Base-by-base conservation (phyloP, 2,329 filamentous ascomycete species). In the Penicillium sp. region DNA sequence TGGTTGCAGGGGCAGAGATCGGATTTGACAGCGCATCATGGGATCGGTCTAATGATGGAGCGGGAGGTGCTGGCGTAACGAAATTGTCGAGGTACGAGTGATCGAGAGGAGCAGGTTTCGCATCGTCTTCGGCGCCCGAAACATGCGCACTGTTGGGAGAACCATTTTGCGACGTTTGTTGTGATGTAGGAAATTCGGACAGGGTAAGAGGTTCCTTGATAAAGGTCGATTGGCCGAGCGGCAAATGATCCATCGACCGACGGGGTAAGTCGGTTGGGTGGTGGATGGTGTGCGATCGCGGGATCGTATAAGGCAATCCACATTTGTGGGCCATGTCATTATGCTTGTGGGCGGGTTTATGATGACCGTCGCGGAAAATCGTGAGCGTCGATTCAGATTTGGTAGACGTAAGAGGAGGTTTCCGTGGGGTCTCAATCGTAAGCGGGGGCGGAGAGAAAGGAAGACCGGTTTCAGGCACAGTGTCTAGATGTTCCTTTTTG, bases 311-410 rank as follows among this genome's bases (percentile, higher is more conserved):
- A 1, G 85, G 85, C 63, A 82, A 75, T 57, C 84, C 84, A 55
- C 81, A 84, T 59, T 86, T 83, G 67, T 87, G 84, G 58, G 84
- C 84, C 61, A 82, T 80, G 70, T 86, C 83, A 72, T 87, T 87
- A 73, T 85, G 83, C 63, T 84, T 83, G 68, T 87, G 84, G 50
- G 81, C 82, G 11, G 84, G 84, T 74, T 86, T 86, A 74, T 87
- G 84, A 64, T 87, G 84, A 57, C 84, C 84, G 66, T 87, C 86
- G 23, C 83, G 78, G 68, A 86, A 86, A 57, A 85, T 77, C 19
- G 82, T 86, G 65, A 87, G 73, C 31, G 80, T 82, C 57, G 79
- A 81, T 51, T 87, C 85, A 25, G 83, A 86, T 64, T 82, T 83
- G 56, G 81, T 81, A 46, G 81, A 78, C 41, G 81, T 82, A 48